A percentile compares a stretch with the other conserved stretches of the same genome.
phyloP scores from a whole-genome alignment of 2,329 filamentous ascomycete genomes.

The Fusarium sp. region DNA sequence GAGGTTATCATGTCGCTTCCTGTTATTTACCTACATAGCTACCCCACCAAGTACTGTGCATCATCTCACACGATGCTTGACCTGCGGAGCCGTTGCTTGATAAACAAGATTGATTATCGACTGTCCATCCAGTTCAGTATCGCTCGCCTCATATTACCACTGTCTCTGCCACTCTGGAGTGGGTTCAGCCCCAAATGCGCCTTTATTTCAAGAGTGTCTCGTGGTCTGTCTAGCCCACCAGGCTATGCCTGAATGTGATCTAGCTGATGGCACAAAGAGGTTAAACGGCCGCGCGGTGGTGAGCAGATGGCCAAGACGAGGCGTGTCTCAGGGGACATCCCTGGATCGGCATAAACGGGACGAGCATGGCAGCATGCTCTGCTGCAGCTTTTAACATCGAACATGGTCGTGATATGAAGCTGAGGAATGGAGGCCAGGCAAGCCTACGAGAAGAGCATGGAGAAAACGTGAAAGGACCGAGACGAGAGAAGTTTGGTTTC shows the following conservation, averaged over 20 bases:
- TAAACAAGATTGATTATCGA: slow-evolving; percentile 18
- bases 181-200: slow-evolving; percentile 32
- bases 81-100: slow-evolving; percentile 15
- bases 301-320: slow-evolving; percentile 42
- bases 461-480: slow-evolving; percentile 10
- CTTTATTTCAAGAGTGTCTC: slow-evolving; percentile 43
- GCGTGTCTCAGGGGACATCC: slow-evolving; percentile 48
- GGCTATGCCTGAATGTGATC: slow-evolving; percentile 32
- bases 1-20: slow-evolving; percentile 33
- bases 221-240: slow-evolving; percentile 33
- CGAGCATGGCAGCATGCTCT: slow-evolving; percentile 1
- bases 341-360: slow-evolving; percentile 31
- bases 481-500: slow-evolving; percentile 10
- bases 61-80: not conserved
- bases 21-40: slow-evolving; percentile 2
- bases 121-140: slow-evolving; percentile 21
- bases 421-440: slow-evolving; percentile 43
- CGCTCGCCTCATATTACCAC: slow-evolving; percentile 27
- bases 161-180: slow-evolving; percentile 1
- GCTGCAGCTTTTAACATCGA: not conserved
- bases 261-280: slow-evolving; percentile 37
- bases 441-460: slow-evolving; percentile 4
- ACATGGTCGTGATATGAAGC: slow-evolving; percentile 28
- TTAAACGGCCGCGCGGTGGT: slow-evolving; percentile 34
- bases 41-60: slow-evolving; percentile 27